Evolutionary conservation across 441 rosid genomes (phyloP).

Genomic region (Adansonia rubrostipa): DNA sequence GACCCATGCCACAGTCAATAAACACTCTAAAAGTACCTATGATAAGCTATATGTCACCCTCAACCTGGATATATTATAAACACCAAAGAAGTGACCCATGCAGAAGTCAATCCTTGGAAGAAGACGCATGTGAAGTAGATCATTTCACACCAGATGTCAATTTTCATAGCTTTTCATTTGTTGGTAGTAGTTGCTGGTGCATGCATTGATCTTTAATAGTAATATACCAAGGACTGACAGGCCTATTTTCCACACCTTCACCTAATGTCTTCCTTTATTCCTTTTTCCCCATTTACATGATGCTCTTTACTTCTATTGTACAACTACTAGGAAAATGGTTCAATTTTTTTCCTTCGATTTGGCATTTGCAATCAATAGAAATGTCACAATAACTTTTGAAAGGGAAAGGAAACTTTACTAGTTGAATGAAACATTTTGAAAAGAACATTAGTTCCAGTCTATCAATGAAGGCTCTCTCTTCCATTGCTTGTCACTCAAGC

Average conservation of each 20-base stretch:
- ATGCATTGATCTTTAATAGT: conserved; percentile 20
- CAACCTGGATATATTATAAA: conserved; percentile 31
- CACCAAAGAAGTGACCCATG: conserved; percentile 22
- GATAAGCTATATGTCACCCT: conserved; percentile 34
- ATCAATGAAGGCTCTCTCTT: conserved; percentile 4
- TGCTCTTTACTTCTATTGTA: conserved; percentile 27
- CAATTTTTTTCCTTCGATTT: background rate
- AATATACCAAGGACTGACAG: conserved; percentile 16
- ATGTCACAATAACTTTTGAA: background rate
- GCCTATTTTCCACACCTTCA: conserved; percentile 30
- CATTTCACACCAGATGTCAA: conserved; percentile 38
- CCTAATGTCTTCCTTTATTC: conserved; percentile 19
- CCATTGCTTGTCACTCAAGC: background rate
- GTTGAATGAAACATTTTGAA: conserved; percentile 6
- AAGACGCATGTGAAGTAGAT: conserved; percentile 30
- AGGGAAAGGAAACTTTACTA: background rate
- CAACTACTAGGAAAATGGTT: conserved; percentile 17
- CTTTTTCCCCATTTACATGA: background rate
- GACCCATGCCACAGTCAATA: conserved; percentile 25
- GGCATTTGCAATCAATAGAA: background rate
- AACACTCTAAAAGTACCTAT: conserved; percentile 29
- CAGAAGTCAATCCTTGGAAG: conserved; percentile 41
- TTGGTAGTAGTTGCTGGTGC: conserved; percentile 30
- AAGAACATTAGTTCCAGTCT: background rate
- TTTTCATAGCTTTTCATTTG: conserved; percentile 16